These are phyloP conservation scores for Ophiostoma perfectum DNA, from an alignment of 2,329 filamentous ascomycete genomes.

Conservation along the genomic window DNA sequence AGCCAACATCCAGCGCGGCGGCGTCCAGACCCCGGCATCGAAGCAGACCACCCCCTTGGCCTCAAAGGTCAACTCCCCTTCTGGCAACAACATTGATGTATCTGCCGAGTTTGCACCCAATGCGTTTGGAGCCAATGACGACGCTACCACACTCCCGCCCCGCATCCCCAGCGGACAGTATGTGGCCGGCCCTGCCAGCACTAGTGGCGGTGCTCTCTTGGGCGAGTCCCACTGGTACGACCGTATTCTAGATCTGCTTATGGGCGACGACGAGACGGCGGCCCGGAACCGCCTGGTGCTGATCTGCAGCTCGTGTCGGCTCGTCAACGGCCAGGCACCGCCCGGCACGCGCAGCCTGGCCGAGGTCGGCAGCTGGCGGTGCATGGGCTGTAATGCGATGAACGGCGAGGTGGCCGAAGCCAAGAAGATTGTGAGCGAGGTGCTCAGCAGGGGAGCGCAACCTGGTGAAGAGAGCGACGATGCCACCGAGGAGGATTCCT, in stretches of 20 bases:
- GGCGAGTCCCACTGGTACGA: slow-evolving; percentile 78
- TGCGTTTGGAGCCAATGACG: slow-evolving; percentile 45
- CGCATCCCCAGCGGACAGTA: slow-evolving; percentile 28
- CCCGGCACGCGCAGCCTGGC: slow-evolving; percentile 72
- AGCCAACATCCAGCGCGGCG: slow-evolving; percentile 50
- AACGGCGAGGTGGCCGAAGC: slow-evolving; percentile 80
- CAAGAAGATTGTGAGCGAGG: slow-evolving; percentile 64
- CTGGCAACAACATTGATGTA: slow-evolving; percentile 29
- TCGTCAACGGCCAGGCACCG: slow-evolving; percentile 94
- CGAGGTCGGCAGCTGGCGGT: slow-evolving; percentile 83
- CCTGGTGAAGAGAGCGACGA: slow-evolving; percentile 16
- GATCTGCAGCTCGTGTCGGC: slow-evolving; percentile 73
- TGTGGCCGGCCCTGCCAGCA: slow-evolving; percentile 9
- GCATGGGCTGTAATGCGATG: slow-evolving; percentile 71
- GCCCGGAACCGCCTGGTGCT: slow-evolving; percentile 86
- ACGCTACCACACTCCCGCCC: neutral
- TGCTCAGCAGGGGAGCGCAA: slow-evolving; percentile 38
- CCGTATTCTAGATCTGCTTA: slow-evolving; percentile 79
- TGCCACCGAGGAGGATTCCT: neutral
- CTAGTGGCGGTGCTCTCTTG: slow-evolving; percentile 16
- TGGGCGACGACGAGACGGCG: slow-evolving; percentile 91
- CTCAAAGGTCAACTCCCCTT: neutral
- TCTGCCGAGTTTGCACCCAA: slow-evolving; percentile 70
- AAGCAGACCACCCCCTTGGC: slow-evolving; percentile 1
- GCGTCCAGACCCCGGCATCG: neutral